Base-by-base conservation (phyloP, 108 stramenopile species). In the Cyclostephanos invisitatus region DNA sequence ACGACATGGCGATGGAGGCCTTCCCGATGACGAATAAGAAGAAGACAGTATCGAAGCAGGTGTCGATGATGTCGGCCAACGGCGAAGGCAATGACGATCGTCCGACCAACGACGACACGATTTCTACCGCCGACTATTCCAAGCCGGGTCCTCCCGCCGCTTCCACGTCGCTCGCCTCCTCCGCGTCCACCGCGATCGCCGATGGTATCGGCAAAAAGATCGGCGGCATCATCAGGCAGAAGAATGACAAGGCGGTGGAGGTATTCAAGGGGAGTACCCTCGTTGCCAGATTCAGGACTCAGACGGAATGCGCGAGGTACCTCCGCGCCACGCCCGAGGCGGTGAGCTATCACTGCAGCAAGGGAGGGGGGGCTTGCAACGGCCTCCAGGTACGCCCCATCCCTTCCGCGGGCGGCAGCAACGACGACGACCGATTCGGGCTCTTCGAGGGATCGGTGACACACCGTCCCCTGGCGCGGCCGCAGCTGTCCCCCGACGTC, bases 281-380 rank as follows among this genome's bases (percentile, higher is more conserved):
- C 65, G 65, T 78, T 60, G 69, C 70, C 2, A 56, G 77, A 2
- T 78, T 78, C 48, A 55, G 54, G 36, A 78, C 77, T 25, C 77
- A 78, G 64, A 78, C 77, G 10, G 77, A 78, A 42, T 78, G 77
- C 48, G 64, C 77, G 12, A 18, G 62, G n/a, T 78, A 67, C 40
- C 64, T 78, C 27, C 77, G 65, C 20, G 77, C 77, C 3, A 78
- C 77, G n/a, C 77, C 77, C 57, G 77, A 78, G 57, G 77, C 77
- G 6, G 70, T 78, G 22, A 70, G 69, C 50, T 78, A 78, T 58
- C 77, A 78, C 61, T 78, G 77, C 49, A 60, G 69, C 70, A 75
- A 68, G 65, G 70, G 77, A 14, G 77, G 77, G 7, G 77, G 77
- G 1, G 36, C 62, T 14, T 78, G 77, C 70, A 78, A 78, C 47